Conservation (phyloP, 2,329 filamentous ascomycete genomes). For the Botrytis pseudocinerea region DNA sequence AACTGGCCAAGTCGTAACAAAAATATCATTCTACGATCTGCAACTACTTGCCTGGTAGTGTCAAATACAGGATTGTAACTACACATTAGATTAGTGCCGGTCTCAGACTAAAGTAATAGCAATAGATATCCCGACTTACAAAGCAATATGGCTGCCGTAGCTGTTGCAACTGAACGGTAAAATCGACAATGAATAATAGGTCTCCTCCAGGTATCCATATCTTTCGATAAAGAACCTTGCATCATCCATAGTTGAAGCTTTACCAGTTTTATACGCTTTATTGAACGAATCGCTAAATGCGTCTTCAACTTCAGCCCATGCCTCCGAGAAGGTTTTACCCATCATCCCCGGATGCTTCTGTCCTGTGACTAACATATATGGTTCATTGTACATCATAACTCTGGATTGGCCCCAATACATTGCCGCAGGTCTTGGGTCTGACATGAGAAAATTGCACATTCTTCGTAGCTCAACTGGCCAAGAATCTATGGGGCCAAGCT, state of each 20-base stretch:
- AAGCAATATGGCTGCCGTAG: slow-evolving; percentile 27
- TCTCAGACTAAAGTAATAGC: background rate
- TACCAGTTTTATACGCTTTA: slow-evolving; percentile 36
- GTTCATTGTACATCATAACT: slow-evolving; percentile 71
- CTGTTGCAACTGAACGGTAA: slow-evolving; percentile 30
- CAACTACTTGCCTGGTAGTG: slow-evolving; percentile 73
- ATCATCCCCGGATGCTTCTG: slow-evolving; percentile 75
- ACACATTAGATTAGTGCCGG: background rate
- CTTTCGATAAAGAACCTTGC: slow-evolving; percentile 40
- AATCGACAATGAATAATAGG: slow-evolving; percentile 39
- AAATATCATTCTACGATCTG: slow-evolving; percentile 74
- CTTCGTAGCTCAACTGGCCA: slow-evolving; percentile 72
- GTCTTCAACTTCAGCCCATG: slow-evolving; percentile 44
- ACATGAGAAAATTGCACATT: slow-evolving; percentile 83
- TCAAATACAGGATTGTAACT: slow-evolving; percentile 70
- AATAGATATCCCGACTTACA: slow-evolving; percentile 26
- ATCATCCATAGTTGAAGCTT: slow-evolving; percentile 34
- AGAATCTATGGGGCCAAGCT: slow-evolving; percentile 33
- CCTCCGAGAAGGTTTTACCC: slow-evolving; percentile 47
- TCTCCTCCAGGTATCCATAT: slow-evolving; percentile 44
- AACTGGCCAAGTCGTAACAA: slow-evolving; percentile 74
- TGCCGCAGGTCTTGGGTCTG: slow-evolving; percentile 71
- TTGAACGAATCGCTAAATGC: slow-evolving; percentile 39
- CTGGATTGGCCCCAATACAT: slow-evolving; percentile 78
- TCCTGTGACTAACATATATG: slow-evolving; percentile 69